Evolutionary conservation across 768 basidiomycete species (phyloP).

Genomic region (Boletus eberwhitei): DNA sequence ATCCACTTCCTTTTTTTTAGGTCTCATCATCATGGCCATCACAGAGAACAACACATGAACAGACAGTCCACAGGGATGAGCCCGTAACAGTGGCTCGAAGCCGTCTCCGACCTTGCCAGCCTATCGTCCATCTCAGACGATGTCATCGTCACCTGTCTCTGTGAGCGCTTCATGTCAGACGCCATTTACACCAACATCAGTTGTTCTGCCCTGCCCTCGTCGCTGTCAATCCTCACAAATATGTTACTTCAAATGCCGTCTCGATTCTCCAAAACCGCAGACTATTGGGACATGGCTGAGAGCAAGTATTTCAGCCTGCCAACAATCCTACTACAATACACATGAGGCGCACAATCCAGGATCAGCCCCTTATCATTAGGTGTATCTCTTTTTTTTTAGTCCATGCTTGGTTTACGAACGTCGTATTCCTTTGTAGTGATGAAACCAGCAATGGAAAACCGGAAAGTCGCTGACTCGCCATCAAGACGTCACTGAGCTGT

Average conservation of each 20-base stretch:
- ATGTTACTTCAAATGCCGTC: slow-evolving; percentile 80
- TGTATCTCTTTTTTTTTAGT: slow-evolving; percentile 43
- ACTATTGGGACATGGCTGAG: slow-evolving; percentile 73
- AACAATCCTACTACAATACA: slow-evolving; percentile 95
- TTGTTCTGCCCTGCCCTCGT: slow-evolving; percentile 71
- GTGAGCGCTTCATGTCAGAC: slow-evolving; percentile 85
- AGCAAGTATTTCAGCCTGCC: slow-evolving; percentile 83
- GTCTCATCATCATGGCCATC: neutral
- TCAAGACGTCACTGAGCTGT: slow-evolving; percentile 88
- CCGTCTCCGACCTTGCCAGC: slow-evolving; percentile 62
- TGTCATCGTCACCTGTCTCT: slow-evolving; percentile 76
- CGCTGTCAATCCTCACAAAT: slow-evolving; percentile 92
- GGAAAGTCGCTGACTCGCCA: slow-evolving; percentile 83
- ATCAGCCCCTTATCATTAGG: slow-evolving; percentile 85
- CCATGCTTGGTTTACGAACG: neutral
- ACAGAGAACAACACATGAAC: slow-evolving; percentile 26
- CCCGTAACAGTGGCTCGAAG: slow-evolving; percentile 69
- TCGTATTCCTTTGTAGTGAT: slow-evolving; percentile 50
- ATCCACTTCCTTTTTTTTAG: neutral
- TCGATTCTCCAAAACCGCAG: slow-evolving; percentile 75
- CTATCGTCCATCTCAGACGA: slow-evolving; percentile 76
- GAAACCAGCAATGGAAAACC: slow-evolving; percentile 94
- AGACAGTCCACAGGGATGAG: slow-evolving; percentile 44
- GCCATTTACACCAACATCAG: slow-evolving; percentile 75
- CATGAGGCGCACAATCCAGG: slow-evolving; percentile 90